A percentile compares a stretch with the other conserved stretches of the same genome.
Conservation (phyloP, 805 yeast genomes). For the Gaillardinia entomophila region DNA sequence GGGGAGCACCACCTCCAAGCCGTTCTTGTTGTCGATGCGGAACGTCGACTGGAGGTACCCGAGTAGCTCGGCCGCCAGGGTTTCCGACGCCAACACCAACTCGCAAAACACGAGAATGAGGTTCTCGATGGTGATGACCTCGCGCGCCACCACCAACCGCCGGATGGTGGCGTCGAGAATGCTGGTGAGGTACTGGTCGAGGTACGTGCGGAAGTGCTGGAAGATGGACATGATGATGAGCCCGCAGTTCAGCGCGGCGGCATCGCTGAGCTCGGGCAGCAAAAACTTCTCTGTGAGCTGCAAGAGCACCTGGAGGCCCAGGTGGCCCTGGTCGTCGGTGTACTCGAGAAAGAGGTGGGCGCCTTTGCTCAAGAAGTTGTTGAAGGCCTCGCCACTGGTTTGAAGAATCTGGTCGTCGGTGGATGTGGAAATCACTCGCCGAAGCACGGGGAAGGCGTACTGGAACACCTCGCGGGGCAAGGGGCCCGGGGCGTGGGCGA, state of each 20-base stretch:
- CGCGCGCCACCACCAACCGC: constrained; percentile 61
- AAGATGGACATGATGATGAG: constrained; percentile 55
- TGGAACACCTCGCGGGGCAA: constrained; percentile 38
- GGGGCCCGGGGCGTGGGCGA: constrained; percentile 37
- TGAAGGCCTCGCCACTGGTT: constrained; percentile 68
- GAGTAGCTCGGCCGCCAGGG: not conserved
- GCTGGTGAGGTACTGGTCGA: constrained; percentile 40
- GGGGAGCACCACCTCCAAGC: constrained; percentile 54
- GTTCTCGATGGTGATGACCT: constrained; percentile 70
- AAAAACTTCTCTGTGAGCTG: constrained; percentile 63
- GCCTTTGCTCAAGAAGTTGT: constrained; percentile 46
- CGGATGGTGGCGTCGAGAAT: constrained; percentile 70
- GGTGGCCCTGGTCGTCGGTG: constrained; percentile 22
- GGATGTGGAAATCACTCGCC: constrained; percentile 36
- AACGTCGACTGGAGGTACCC: not conserved
- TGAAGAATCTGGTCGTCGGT: constrained; percentile 77
- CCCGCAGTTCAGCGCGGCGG: constrained; percentile 79
- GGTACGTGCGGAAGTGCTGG: constrained; percentile 39
- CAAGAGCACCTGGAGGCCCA: constrained; percentile 55
- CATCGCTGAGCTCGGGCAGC: constrained; percentile 66
- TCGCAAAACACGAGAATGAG: constrained; percentile 71
- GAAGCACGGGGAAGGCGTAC: constrained; percentile 38
- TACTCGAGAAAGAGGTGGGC: constrained; percentile 27
- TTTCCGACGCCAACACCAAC: constrained; percentile 48
- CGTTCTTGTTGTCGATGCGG: constrained; percentile 17